phyloP scores from a whole-genome alignment of 2,329 filamentous ascomycete species.

The Colletotrichum euphorbiae region DNA sequence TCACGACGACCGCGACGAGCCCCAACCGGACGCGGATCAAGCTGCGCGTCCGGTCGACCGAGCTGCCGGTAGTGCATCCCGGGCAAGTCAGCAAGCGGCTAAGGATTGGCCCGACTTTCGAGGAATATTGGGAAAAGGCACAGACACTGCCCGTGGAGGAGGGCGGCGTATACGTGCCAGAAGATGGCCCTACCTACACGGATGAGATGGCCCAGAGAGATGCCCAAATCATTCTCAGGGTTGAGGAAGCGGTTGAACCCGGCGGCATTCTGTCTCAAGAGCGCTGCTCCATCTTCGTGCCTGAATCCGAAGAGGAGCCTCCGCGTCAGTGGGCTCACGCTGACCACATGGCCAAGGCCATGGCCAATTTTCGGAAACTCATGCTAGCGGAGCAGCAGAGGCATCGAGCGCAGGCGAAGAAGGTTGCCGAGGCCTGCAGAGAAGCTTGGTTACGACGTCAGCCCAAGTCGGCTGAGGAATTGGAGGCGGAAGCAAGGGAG shows the following conservation, averaged over 20 bases:
- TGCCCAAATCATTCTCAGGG: slow-evolving; percentile 74
- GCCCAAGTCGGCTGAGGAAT: slow-evolving; percentile 81
- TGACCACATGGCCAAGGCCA: slow-evolving; percentile 86
- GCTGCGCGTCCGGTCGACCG: slow-evolving; percentile 58
- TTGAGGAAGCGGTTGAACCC: slow-evolving; percentile 78
- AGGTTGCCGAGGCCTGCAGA: slow-evolving; percentile 80
- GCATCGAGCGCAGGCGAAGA: slow-evolving; percentile 82
- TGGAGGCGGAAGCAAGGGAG: slow-evolving; percentile 81
- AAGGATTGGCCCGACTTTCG: slow-evolving; percentile 65
- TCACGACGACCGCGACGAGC: slow-evolving; percentile 39
- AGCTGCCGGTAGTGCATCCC: slow-evolving; percentile 70
- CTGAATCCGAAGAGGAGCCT: slow-evolving; percentile 79
- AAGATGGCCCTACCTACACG: slow-evolving; percentile 69
- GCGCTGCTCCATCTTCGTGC: slow-evolving; percentile 77
- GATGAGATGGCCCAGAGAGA: slow-evolving; percentile 74
- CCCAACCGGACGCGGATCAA: slow-evolving; percentile 58
- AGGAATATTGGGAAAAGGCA: slow-evolving; percentile 67
- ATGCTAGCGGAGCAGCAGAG: slow-evolving; percentile 82
- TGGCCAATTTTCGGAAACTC: slow-evolving; percentile 82
- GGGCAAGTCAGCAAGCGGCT: slow-evolving; percentile 65
- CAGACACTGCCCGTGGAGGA: slow-evolving; percentile 66
- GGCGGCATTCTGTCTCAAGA: slow-evolving; percentile 80
- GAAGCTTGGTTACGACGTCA: slow-evolving; percentile 81
- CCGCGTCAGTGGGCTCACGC: slow-evolving; percentile 85
- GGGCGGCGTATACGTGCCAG: slow-evolving; percentile 65